A percentile compares a stretch with the other conserved stretches of the same genome.
Conservation (phyloP, 208 protist genomes). For the Trypanosoma congolense region DNA sequence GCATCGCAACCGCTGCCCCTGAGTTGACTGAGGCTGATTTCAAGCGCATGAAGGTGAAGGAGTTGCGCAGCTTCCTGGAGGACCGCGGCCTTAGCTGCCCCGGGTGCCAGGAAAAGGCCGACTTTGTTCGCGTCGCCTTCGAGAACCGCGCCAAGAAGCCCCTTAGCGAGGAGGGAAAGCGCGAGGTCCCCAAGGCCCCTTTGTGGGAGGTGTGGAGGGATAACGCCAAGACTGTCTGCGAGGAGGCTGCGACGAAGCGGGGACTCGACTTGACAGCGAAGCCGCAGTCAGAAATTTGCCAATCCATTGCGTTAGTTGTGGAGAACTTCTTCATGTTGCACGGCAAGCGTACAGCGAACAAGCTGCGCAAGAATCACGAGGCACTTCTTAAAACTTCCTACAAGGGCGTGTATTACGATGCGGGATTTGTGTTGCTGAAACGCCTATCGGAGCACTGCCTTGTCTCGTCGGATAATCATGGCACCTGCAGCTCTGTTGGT, state of each 20-base stretch:
- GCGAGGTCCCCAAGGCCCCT: slow-evolving; percentile 49
- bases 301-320: slow-evolving; percentile 36
- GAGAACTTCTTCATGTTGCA: slow-evolving; percentile 83
- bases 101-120: slow-evolving; percentile 83
- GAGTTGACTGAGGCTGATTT: slow-evolving; percentile 62
- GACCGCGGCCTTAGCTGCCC: slow-evolving; percentile 67
- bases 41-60: slow-evolving; percentile 85
- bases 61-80: slow-evolving; percentile 73
- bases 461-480: slow-evolving; percentile 40
- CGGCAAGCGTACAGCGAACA: slow-evolving; percentile 57
- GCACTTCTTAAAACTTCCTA: slow-evolving; percentile 81
- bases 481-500: slow-evolving; percentile 46
- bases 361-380: slow-evolving; percentile 67
- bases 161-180: slow-evolving; percentile 41
- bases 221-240: slow-evolving; percentile 41
- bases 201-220: slow-evolving; percentile 80
- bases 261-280: slow-evolving; percentile 35
- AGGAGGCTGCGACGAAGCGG: slow-evolving; percentile 38
- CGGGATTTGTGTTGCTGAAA: slow-evolving; percentile 49
- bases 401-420: slow-evolving; percentile 79
- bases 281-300: slow-evolving; percentile 49
- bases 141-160: slow-evolving; percentile 62
- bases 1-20: background rate
- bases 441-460: slow-evolving; percentile 60
- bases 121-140: slow-evolving; percentile 81